Evolutionary conservation across 2,329 filamentous ascomycete species (phyloP), one percentile per base, ranked within the genome.

Genomic region (Curvularia eragrostidis): DNA sequence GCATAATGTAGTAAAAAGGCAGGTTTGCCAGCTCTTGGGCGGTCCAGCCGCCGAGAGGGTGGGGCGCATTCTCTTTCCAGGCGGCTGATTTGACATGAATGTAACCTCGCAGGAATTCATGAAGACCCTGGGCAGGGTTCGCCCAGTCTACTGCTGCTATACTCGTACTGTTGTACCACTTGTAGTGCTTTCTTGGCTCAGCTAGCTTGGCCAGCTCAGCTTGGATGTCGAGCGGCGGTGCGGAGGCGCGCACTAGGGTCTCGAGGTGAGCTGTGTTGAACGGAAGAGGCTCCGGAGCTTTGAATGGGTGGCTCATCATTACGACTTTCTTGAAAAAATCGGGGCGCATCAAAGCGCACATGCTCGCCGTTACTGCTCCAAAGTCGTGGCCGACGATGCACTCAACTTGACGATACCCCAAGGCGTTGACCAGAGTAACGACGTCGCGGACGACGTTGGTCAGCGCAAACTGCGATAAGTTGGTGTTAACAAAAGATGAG

Each of bases 1-100:
- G 84, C 87, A 91, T 88, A 64, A 90, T 81, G 75, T 91, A 91
- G 78, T 90, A 90, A 51, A 84, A 79, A 0, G 88, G 88, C 80
- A 91, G 82, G 56, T 83, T 79, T 1, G 80, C 80, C 1, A 91
- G 70, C 43, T 87, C 83, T 12, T 77, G 70, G 0, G 87, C 87
- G 1, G 75, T 81, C 86, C 86, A 89, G 2, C 74, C 78, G 12
- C 76, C 62, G 5, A 90, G 77, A 0, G 85, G 81, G 28, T 78
- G 77, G 0, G 87, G 85, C 1, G 80, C 66, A 64, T 87, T 87
- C 4, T 79, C 77, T 4, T 73, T 67, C 84, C 85, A 89, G 53
- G 84, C 82, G 5, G 84, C 87, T 52, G 84, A 87, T 70, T 91
- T 91, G 47, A 91, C 79, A 67, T 90, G 83, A 62, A 90, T 85